Evolutionary conservation across 2,329 filamentous ascomycete genomes (phyloP), one percentile per base, ranked within the genome.

Genomic region (Claviceps sp.): DNA sequence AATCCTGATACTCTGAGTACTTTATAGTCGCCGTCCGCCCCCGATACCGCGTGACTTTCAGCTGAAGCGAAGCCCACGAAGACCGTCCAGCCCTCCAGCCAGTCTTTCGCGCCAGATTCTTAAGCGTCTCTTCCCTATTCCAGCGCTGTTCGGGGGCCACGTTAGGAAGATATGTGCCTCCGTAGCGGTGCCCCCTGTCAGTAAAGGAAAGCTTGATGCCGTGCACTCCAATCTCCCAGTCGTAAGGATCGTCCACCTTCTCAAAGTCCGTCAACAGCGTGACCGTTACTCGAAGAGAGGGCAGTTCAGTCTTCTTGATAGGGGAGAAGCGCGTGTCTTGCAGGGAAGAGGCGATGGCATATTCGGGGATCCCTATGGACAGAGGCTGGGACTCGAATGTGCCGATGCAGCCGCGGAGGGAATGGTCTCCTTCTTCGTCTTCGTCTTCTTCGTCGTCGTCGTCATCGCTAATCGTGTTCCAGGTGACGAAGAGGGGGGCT

Each of bases 121-220:
- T 77, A 2, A 98, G 68, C 0, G 91, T 87, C 74, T 97, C 88
- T 65, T 97, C 90, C 68, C 93, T 90, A 11, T 79, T 87, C 93
- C 93, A 98, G 16, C 88, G 90, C 66, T 97, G 93, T 72, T 98
- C 93, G 1, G 78, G 72, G 9, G 91, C 86, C 5, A 98, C 89
- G 64, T 96, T 88, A 0, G 93, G 93, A 14, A 98, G 76, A 63
- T 97, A 98, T 0, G 93, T 96, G 1, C 89, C 79, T 16, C 89
- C 87, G 63, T 88, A 89, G 47, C 85, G 79, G 48, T 82, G 77
- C 16, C 82, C 82, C 58, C 82, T 77, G 59, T 88, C 75, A n/a
- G 75, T 74, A 69, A 98, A 97, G 48, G 81, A 84, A 59, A 98
- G 89, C 44, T 89, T 82, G 48, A 97, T 74, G 3, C 93, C 93